phyloP scores from a whole-genome alignment of 768 basidiomycete species.

The Hericium rajendrae region DNA sequence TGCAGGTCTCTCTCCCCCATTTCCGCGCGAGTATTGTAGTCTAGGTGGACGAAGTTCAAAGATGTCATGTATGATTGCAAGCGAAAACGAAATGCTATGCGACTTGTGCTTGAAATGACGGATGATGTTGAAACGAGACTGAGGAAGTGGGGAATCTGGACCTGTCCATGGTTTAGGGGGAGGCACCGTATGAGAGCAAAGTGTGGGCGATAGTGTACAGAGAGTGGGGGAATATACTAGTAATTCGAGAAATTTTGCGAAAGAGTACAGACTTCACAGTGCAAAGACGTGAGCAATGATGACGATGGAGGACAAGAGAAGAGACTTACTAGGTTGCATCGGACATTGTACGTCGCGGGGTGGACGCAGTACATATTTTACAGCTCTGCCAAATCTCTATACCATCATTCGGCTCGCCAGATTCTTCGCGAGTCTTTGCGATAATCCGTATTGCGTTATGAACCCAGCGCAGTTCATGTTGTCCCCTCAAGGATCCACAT shows the following conservation, averaged over 20 bases:
- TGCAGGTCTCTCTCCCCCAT: conserved; percentile 12
- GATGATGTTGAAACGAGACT: conserved; percentile 27
- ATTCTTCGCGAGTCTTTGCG: background rate
- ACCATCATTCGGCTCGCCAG: conserved; percentile 11
- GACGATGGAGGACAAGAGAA: conserved; percentile 26
- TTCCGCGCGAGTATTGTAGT: conserved; percentile 39
- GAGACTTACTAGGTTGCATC: conserved; percentile 44
- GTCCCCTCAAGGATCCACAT: conserved; percentile 12
- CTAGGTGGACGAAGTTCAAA: conserved; percentile 54
- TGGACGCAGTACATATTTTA: conserved; percentile 32
- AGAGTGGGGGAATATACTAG: conserved; percentile 20
- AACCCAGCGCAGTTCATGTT: conserved; percentile 12
- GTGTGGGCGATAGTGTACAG: conserved; percentile 17
- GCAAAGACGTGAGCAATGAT: conserved; percentile 25
- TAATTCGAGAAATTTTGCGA: conserved; percentile 30
- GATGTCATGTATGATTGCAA: conserved; percentile 41
- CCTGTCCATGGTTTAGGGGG: conserved; percentile 11
- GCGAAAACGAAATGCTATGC: conserved; percentile 32
- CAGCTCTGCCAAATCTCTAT: conserved; percentile 44
- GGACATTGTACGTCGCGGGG: conserved; percentile 27
- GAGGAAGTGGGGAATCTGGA: conserved; percentile 19
- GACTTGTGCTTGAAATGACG: conserved; percentile 32
- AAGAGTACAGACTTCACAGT: conserved; percentile 29
- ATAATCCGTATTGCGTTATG: conserved; percentile 6
- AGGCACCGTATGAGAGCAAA: conserved; percentile 9